These are phyloP conservation scores for Flaveria brownii DNA, from an alignment of 129 eudicot species.

Conservation along the genomic window DNA sequence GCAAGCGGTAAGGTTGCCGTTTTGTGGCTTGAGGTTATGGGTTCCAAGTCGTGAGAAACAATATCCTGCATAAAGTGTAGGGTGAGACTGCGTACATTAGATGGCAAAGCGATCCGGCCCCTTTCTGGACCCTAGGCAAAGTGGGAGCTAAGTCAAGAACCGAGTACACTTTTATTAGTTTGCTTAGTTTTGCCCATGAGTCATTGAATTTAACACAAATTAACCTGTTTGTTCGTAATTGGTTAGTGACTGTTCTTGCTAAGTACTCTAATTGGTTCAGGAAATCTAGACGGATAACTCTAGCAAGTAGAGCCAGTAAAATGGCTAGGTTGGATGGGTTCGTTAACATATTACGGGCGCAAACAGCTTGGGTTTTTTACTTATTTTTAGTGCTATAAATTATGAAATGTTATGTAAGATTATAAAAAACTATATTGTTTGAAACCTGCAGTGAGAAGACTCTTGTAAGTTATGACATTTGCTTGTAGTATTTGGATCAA, in stretches of 20 bases:
- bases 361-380: background rate
- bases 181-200: background rate
- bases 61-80: too few relatives aligned
- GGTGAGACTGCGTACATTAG: too few relatives aligned
- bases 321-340: background rate
- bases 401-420: background rate
- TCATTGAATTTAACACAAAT: background rate
- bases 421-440: background rate
- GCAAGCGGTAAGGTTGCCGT: too few relatives aligned
- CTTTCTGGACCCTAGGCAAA: too few relatives aligned
- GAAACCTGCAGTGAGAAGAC: background rate
- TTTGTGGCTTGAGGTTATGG: too few relatives aligned
- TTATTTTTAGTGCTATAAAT: background rate
- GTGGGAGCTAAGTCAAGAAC: too few relatives aligned
- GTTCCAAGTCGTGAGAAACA: too few relatives aligned
- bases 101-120: too few relatives aligned
- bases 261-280: background rate
- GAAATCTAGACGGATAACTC: background rate
- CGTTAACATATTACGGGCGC: background rate
- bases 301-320: too few relatives aligned
- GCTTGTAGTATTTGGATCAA: constrained; percentile 4
- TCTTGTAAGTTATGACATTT: background rate
- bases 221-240: too few relatives aligned
- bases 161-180: background rate
- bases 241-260: too few relatives aligned